A percentile compares a stretch with the other conserved stretches of the same genome.
Conservation (phyloP, 2,329 filamentous ascomycete genomes). For the Penicillium janthinellum region DNA sequence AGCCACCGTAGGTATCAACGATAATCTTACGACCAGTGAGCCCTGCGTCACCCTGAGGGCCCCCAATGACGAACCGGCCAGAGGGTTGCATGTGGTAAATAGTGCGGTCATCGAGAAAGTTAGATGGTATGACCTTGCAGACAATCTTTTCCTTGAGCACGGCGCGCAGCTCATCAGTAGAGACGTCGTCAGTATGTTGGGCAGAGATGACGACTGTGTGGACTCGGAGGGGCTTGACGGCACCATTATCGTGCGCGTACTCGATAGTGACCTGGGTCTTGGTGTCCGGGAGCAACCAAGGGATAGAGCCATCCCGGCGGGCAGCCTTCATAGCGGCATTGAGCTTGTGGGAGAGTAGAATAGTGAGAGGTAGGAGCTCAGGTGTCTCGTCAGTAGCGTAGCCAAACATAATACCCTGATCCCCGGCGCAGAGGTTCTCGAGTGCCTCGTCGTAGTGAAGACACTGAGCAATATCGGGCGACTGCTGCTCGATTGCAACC, state of each 20-base stretch:
- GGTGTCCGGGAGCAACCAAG: slow-evolving; percentile 97
- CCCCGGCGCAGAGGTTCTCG: slow-evolving; percentile 96
- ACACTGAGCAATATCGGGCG: slow-evolving; percentile 97
- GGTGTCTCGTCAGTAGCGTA: slow-evolving; percentile 99
- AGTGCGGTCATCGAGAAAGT: slow-evolving; percentile 91
- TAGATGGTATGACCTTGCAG: slow-evolving; percentile 86
- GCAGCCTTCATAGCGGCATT: slow-evolving; percentile 92
- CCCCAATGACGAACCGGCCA: slow-evolving; percentile 98
- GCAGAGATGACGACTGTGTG: slow-evolving; percentile 97
- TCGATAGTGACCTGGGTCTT: slow-evolving; percentile 99
- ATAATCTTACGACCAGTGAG: slow-evolving; percentile 99
- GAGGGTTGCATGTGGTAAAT: slow-evolving; percentile 99
- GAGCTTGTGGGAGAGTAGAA: slow-evolving; percentile 93
- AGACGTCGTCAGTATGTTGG: slow-evolving; percentile 86
- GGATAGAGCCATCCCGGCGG: slow-evolving; percentile 80
- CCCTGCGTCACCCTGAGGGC: slow-evolving; percentile 97
- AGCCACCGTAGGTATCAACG: slow-evolving; percentile 99
- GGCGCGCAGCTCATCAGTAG: slow-evolving; percentile 88
- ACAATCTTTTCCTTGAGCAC: slow-evolving; percentile 98
- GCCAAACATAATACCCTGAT: slow-evolving; percentile 99
- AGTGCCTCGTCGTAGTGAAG: slow-evolving; percentile 97
- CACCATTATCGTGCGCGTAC: slow-evolving; percentile 92
- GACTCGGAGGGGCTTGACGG: slow-evolving; percentile 86
- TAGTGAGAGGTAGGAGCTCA: slow-evolving; percentile 91
- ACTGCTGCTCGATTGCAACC: slow-evolving; percentile 99